A percentile compares a stretch with the other conserved stretches of the same genome.
Conservation (phyloP, 148 eudicot species). For the Amaranthus palmeri region DNA sequence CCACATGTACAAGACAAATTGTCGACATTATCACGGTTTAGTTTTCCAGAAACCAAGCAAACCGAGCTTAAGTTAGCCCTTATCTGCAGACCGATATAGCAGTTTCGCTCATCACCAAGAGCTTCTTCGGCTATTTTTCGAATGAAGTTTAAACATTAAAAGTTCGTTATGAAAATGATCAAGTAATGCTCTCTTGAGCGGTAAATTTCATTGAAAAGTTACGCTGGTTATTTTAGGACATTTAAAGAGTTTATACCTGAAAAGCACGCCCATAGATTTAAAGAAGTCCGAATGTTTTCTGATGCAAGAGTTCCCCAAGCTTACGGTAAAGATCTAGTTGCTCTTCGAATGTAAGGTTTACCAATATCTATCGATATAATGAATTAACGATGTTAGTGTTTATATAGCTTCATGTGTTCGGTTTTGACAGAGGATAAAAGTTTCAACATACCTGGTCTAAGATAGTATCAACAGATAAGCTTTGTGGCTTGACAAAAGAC, state of each 20-base stretch:
- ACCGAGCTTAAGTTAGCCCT: background rate
- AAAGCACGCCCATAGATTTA: conserved; percentile 12
- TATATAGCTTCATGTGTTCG: background rate
- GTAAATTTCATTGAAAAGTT: conserved; percentile 1
- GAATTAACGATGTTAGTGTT: conserved; percentile 7
- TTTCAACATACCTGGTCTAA: conserved; percentile 39
- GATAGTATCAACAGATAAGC: conserved; percentile 39
- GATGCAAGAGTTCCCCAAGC: conserved; percentile 48
- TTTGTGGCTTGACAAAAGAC: conserved; percentile 44
- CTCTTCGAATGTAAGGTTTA: conserved; percentile 57
- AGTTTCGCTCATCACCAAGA: conserved; percentile 14
- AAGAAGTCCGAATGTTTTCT: conserved; percentile 28
- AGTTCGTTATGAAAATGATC: background rate
- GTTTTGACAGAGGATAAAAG: background rate
- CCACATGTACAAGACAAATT: conserved; percentile 22
- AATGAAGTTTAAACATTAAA: conserved; percentile 6
- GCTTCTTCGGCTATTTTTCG: conserved; percentile 8
- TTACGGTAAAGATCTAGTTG: conserved; percentile 43
- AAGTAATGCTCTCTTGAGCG: background rate
- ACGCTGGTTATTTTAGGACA: conserved; percentile 1
- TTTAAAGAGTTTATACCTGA: conserved; percentile 13
- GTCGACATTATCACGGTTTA: conserved; percentile 3
- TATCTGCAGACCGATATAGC: background rate
- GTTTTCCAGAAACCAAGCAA: background rate
- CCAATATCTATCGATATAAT: conserved; percentile 38